Evolutionary conservation across 2,329 filamentous ascomycete species (phyloP), one percentile per base, ranked within the genome.

Genomic region (Xylariaceae sp.): DNA sequence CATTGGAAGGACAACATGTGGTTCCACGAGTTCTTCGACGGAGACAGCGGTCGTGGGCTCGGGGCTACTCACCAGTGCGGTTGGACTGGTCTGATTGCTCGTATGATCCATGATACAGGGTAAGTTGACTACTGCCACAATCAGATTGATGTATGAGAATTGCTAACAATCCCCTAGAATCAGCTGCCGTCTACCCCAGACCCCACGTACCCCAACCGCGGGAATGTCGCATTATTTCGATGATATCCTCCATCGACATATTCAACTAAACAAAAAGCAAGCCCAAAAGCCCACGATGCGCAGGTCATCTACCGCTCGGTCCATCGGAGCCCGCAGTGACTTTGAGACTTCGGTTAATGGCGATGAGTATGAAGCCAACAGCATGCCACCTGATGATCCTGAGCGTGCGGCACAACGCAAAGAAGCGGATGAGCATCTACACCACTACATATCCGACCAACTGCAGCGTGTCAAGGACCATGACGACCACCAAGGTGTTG

Each of bases 21-120:
- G 88, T 97, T 95, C 76, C 86, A 95, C 64, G 92, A 97, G 66
- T 97, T 94, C 75, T 97, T 97, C 63, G 92, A 97, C 62, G 92
- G 90, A 32, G 91, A 97, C 64, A 84, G 76, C 40, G 92, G 92
- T 12, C 85, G 90, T 55, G 92, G 93, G 14, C 77, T 97, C 1
- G 92, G 92, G 46, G 89, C 92, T 29, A 92, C 85, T 38, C 93
- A 97, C 67, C 93, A 97, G 67, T 95, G 89, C 62, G 92, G 92
- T 40, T 97, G 93, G 92, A 96, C 92, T 29, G 92, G 92, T 20
- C 69, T 97, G 55, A 90, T 97, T 64, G 92, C 92, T 21, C 91
- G 94, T 68, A 87, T 97, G 81, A 97, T 97, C 49, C 92, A 97
- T 59, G 93, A 97, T 62, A 96, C 92, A 56, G 92, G 91, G 88